phyloP scores from a whole-genome alignment of 2,329 filamentous ascomycete species.

The Myriosclerotinia curreyana region DNA sequence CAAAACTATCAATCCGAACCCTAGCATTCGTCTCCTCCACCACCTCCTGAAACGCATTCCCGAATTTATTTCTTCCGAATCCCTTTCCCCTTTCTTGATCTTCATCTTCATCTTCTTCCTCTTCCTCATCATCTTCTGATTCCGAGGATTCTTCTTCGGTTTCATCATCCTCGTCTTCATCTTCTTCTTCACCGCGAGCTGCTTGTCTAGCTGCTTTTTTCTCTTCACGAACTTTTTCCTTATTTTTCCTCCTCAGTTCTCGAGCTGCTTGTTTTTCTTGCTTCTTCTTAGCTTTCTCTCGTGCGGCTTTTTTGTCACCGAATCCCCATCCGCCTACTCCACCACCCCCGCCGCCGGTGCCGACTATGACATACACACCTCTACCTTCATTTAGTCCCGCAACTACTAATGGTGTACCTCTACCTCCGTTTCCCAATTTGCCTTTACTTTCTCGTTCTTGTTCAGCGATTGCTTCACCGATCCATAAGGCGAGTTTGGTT shows the following conservation, averaged over 20 bases:
- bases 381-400: slow-evolving; percentile 84
- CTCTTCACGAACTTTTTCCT: slow-evolving; percentile 57
- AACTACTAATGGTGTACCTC: slow-evolving; percentile 82
- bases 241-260: slow-evolving; percentile 53
- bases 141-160: slow-evolving; percentile 52
- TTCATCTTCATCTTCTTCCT: slow-evolving; percentile 51
- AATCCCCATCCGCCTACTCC: slow-evolving; percentile 63
- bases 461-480: slow-evolving; percentile 86
- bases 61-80: slow-evolving; percentile 83
- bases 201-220: slow-evolving; percentile 58
- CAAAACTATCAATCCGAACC: slow-evolving; percentile 92
- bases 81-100: slow-evolving; percentile 56
- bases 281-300: slow-evolving; percentile 56
- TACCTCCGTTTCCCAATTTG: slow-evolving; percentile 62
- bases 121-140: slow-evolving; percentile 49
- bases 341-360: slow-evolving; percentile 78
- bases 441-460: slow-evolving; percentile 78
- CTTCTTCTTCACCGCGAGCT: slow-evolving; percentile 44
- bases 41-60: slow-evolving; percentile 92
- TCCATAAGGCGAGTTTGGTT: slow-evolving; percentile 90
- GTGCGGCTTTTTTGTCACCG: slow-evolving; percentile 63
- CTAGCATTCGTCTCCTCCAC: slow-evolving; percentile 85
- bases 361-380: slow-evolving; percentile 88
- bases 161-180: slow-evolving; percentile 49
- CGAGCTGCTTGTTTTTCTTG: slow-evolving; percentile 63